Evolutionary conservation across 73 alveolate species (phyloP).

Genomic region (Paramecium bursaria): DNA sequence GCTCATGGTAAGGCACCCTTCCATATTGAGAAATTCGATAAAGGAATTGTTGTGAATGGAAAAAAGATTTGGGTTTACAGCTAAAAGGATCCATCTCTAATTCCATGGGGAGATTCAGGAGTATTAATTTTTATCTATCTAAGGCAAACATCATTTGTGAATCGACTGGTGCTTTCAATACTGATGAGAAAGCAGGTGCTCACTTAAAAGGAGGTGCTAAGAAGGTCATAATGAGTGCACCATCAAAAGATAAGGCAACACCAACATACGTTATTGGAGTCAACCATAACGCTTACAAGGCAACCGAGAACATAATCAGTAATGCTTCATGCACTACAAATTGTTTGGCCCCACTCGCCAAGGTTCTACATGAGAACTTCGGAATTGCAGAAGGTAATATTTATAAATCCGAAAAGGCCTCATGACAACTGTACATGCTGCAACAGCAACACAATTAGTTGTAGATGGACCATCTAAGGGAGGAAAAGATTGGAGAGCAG

Average conservation of each 20-base stretch:
- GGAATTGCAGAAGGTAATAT: constrained; percentile 92
- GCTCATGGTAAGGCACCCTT: constrained; percentile 75
- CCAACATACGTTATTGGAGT: constrained; percentile 96
- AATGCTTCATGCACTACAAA: constrained; percentile 99
- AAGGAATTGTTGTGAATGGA: constrained; percentile 87
- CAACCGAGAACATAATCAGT: constrained; percentile 84
- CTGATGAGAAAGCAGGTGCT: constrained; percentile 82
- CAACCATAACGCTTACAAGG: constrained; percentile 84
- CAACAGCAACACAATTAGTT: constrained; percentile 93
- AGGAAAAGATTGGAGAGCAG: constrained; percentile 99
- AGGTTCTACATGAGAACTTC: constrained; percentile 95
- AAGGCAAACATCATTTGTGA: constrained; percentile 91
- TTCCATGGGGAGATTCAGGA: constrained; percentile 93
- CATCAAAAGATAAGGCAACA: constrained; percentile 87
- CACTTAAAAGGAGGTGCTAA: constrained; percentile 96
- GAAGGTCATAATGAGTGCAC: constrained; percentile 94
- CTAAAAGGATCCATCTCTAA: constrained; percentile 87
- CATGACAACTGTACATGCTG: constrained; percentile 98
- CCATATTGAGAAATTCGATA: constrained; percentile 66
- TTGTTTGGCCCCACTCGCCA: constrained; percentile 96
- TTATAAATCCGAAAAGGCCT: constrained; percentile 69
- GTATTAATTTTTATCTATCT: not conserved
- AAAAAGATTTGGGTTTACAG: constrained; percentile 77
- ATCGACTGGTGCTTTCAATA: constrained; percentile 94
- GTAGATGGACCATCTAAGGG: constrained; percentile 99